Conservation (phyloP, 345 rosid genomes). For the Arabidopsis suecica region DNA sequence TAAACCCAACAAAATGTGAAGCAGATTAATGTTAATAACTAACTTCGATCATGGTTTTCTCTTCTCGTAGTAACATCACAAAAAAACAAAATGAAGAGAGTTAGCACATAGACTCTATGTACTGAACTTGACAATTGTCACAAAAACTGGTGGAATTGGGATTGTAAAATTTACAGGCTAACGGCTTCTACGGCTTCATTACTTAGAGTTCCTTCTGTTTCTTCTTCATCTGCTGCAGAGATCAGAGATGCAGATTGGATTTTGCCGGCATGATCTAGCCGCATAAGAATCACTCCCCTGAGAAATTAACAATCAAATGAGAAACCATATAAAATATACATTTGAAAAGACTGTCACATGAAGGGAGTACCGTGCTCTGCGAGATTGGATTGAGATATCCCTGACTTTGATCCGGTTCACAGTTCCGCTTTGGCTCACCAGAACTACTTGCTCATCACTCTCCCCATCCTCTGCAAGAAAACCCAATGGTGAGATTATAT, state of each 20-base stretch:
- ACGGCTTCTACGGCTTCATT: conserved; percentile 26
- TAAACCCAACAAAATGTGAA: neutral
- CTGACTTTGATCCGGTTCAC: conserved; percentile 89
- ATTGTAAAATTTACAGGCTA: conserved; percentile 35
- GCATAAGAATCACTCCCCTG: conserved; percentile 96
- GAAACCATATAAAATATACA: neutral
- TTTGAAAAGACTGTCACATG: neutral
- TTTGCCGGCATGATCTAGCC: conserved; percentile 87
- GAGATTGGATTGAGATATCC: conserved; percentile 90
- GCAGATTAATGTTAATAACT: conserved; percentile 15
- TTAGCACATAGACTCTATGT: conserved; percentile 25
- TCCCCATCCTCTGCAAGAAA: conserved; percentile 75
- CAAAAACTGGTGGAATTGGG: conserved; percentile 7
- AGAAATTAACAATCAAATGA: conserved; percentile 10
- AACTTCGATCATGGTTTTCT: conserved; percentile 27
- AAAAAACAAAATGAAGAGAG: conserved; percentile 20
- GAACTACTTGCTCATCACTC: conserved; percentile 91
- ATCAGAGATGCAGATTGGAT: conserved; percentile 90
- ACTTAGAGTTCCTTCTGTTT: conserved; percentile 44
- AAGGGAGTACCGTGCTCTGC: conserved; percentile 69
- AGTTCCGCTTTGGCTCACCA: conserved; percentile 94
- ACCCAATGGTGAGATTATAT: neutral
- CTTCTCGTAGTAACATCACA: conserved; percentile 25
- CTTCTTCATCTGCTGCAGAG: conserved; percentile 59
- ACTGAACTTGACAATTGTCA: conserved; percentile 6